Percentiles rank a stretch among this genome's conserved stretches.
Evolutionary conservation across 2,329 filamentous ascomycete species (phyloP).

Genomic region (Ampelomyces quisqualis): DNA sequence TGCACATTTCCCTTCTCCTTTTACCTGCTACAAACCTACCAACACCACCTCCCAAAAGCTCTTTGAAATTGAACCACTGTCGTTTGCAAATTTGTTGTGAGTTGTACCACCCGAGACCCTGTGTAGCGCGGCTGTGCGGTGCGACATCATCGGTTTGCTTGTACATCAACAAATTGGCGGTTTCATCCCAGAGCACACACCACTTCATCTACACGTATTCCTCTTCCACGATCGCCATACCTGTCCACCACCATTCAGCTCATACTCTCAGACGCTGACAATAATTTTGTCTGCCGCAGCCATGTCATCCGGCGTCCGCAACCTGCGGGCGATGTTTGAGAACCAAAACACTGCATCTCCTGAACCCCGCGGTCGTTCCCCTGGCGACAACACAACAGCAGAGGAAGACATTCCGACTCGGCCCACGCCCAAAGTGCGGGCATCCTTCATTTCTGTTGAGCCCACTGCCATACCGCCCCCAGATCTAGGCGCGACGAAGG

Average conservation of each 20-base stretch:
- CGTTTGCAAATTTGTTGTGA: conserved; percentile 3
- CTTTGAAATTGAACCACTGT: not conserved
- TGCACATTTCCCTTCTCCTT: conserved; percentile 9
- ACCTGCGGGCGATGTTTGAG: conserved; percentile 54
- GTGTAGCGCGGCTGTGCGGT: conserved; percentile 1
- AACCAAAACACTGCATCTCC: conserved; percentile 43
- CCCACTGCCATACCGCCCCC: conserved; percentile 32
- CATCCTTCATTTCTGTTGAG: conserved; percentile 53
- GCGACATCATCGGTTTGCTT: conserved; percentile 17
- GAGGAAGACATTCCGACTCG: conserved; percentile 32
- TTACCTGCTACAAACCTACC: conserved; percentile 2
- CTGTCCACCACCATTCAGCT: conserved; percentile 16
- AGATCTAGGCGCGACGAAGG: conserved; percentile 30
- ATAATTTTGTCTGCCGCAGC: conserved; percentile 37
- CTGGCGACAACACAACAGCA: conserved; percentile 36
- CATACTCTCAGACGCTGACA: conserved; percentile 30
- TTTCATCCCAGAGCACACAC: conserved; percentile 24
- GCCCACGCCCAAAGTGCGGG: conserved; percentile 49
- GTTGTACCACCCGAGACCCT: conserved; percentile 3
- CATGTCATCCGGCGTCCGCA: conserved; percentile 53
- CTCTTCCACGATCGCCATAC: conserved; percentile 9
- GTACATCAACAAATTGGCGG: conserved; percentile 28
- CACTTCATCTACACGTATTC: conserved; percentile 27
- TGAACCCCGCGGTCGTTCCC: conserved; percentile 49
- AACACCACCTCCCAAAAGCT: conserved; percentile 3